Base-by-base conservation (phyloP, 106 monocot species). In the Dactylorhiza incarnata region DNA sequence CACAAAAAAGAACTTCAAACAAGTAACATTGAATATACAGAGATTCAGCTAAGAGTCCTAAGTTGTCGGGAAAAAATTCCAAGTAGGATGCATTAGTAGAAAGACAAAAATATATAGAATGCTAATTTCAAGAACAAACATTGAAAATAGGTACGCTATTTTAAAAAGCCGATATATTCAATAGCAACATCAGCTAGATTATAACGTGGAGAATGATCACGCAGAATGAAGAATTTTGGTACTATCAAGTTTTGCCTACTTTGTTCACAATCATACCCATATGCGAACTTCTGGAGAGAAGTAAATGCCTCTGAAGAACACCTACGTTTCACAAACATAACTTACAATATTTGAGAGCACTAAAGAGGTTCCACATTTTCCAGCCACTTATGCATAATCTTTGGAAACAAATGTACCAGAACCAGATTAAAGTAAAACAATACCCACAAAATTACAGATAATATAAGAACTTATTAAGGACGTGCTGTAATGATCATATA, bases 1-100 rank as follows among this genome's bases (percentile, higher is more conserved):
- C 11, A 49, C 3, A 20, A 68, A 80, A 55, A 1, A 23, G 4
- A 44, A 61, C 65, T 29, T 37, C 63, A 43, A 50, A 48, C 22
- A 77, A 17, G 47, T 71, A 48, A 49, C 43, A 72, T n/a, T 72
- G 72, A 72, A 23, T 22, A 49, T 3, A 20, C 11, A 72, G 19
- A 3, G 12, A 29, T 1, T 2, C 44, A 46, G 69, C 45, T 45
- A 44, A 25, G 46, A 26, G 6, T 17, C 45, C 11, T 17, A 69
- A 46, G 7, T 45, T 45, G 69, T 16, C 10, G 13, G 17, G 45
- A 45, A 69, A 69, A 45, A 69, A 12, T 6, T 45, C 69, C 69
- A 68, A 6, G 19, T 24, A 68, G 37, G 12, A 14, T 44, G 68
- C 5, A 5, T 68, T 9, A 68, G 5, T 1, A 68, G 10, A 2